Base-by-base conservation (phyloP, 2,329 filamentous ascomycete genomes). In the Colletotrichum navitas region DNA sequence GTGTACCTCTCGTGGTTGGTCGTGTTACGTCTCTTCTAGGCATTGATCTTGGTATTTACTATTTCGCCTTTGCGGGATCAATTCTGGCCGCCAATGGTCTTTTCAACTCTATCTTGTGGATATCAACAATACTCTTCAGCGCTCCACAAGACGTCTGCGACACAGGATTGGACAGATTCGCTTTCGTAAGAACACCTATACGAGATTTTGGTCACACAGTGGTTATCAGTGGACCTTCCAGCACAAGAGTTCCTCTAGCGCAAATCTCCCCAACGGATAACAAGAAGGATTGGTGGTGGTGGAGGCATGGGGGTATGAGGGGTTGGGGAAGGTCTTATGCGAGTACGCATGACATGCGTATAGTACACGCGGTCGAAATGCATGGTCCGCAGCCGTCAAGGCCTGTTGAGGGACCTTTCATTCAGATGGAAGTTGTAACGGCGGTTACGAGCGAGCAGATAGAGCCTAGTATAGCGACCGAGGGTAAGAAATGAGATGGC, bases 11-110 rank as follows among this genome's bases (percentile, higher is more conserved):
- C 1, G 88, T 88, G 16, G 83, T 87, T 0, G 87, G 88, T 29
- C 85, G 89, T 65, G 88, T 91, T 78, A 85, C 85, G 47, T 83
- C 84, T 55, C 88, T 91, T 83, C 82, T 85, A 0, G 85, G 86
- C 1, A 76, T 80, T 34, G 56, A 80, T 0, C 81, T 88, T 16
- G 82, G 85, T 0, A 79, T 86, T 1, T 74, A 76, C 1, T 89
- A 87, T 75, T 88, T 87, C 76, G 84, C 83, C 76, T 77, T 85
- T 2, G 85, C 87, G 0, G 88, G 87, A 1, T 82, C 83, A 0
- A 82, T 90, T 65, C 85, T 89, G 24, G 81, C 82, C 0, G 83
- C 80, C 56, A 87, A 86, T 74, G 85, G 85, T 10, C 85, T 81
- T 77, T 67, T 84, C 14, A 83, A 84, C 55, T 81, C 82, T 2